Evolutionary conservation across 2,329 filamentous ascomycete species (phyloP).

Genomic region (Chrysoporthe cubensis): DNA sequence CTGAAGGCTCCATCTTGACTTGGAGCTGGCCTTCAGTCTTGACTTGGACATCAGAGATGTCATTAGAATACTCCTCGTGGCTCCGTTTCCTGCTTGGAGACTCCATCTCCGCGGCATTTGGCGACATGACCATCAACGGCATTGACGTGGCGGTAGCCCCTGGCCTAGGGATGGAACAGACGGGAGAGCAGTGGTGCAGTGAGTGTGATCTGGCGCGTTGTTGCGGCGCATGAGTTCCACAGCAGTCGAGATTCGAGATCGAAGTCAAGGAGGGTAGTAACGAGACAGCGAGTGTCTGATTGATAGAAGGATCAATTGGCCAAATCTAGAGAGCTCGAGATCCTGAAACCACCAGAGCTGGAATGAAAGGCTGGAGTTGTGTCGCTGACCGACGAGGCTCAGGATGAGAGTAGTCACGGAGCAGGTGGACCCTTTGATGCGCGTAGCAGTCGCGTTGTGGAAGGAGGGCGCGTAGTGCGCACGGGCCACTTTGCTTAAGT

Average conservation of each 20-base stretch:
- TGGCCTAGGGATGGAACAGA: not conserved
- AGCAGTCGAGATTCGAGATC: not conserved
- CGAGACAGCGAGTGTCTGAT: not conserved
- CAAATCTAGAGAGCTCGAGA: not conserved
- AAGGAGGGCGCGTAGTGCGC: conserved; percentile 10
- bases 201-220: not conserved
- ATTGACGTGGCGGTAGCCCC: conserved; percentile 39
- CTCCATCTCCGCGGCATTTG: conserved; percentile 53
- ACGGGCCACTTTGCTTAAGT: conserved; percentile 14
- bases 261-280: not conserved
- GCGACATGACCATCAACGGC: conserved; percentile 53
- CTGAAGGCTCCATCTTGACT: conserved; percentile 18
- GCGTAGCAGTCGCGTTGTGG: conserved; percentile 16
- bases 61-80: conserved; percentile 49
- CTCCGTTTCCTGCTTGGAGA: conserved; percentile 48
- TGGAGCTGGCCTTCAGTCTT: conserved; percentile 20
- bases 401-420: not conserved
- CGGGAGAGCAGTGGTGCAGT: not conserved
- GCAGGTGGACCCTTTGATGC: conserved; percentile 7
- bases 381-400: not conserved
- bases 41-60: conserved; percentile 32
- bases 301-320: not conserved
- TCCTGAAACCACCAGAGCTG: not conserved
- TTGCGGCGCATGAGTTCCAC: not conserved
- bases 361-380: not conserved